These are phyloP conservation scores for Spathaspora sp. DNA, from an alignment of 805 yeast species.

Conservation along the genomic window DNA sequence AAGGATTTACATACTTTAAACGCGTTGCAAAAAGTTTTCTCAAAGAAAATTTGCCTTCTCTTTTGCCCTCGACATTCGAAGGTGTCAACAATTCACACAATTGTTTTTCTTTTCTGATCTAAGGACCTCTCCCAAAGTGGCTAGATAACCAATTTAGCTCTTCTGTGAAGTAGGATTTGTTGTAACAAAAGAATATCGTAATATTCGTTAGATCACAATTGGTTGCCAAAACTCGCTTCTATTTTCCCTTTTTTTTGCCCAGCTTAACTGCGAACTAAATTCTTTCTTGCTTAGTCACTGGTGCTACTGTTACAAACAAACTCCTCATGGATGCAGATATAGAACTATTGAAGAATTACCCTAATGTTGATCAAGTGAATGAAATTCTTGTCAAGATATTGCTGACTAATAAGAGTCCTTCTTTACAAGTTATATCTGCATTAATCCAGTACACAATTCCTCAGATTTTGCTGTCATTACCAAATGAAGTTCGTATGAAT, in stretches of 20 bases:
- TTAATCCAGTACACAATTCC: conserved; percentile 33
- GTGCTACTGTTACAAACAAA: background rate
- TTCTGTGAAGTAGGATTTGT: no score
- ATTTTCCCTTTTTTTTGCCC: background rate
- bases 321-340: conserved; percentile 4
- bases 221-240: no score
- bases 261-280: background rate
- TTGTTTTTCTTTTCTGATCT: no score
- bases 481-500: conserved; percentile 7
- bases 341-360: conserved; percentile 7
- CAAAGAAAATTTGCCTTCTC: no score
- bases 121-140: no score
- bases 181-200: no score
- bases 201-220: no score
- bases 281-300: background rate
- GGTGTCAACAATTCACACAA: no score
- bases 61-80: no score
- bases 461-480: conserved; percentile 20
- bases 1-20: no score
- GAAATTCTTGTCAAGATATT: background rate
- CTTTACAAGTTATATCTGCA: conserved; percentile 10
- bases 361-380: conserved; percentile 3
- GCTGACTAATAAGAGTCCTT: background rate
- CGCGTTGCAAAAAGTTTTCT: no score
- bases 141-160: no score